Evolutionary conservation across 305 asterid species (phyloP).

Genomic region (Striga hermonthica): DNA sequence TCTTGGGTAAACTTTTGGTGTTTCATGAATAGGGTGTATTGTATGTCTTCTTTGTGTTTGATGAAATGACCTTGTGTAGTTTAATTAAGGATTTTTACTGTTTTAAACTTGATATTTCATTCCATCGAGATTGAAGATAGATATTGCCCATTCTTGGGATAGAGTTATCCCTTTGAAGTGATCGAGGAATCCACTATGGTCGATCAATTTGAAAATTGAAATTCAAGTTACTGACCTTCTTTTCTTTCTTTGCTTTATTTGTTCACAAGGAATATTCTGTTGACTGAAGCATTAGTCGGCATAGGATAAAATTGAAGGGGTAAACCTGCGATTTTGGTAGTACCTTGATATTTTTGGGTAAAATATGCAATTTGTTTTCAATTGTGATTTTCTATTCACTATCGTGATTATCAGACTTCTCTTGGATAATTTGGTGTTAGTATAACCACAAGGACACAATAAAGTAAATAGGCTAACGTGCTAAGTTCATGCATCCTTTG

Average conservation of each 20-base stretch:
- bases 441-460: conserved; percentile 7
- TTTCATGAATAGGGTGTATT: conserved; percentile 5
- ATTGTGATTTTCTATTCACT: conserved; percentile 31
- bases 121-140: too few relatives aligned
- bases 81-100: too few relatives aligned
- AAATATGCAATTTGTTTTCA: conserved; percentile 23
- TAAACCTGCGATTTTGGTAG: conserved; percentile 37
- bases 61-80: conserved; percentile 19
- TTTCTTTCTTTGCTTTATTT: conserved; percentile 27
- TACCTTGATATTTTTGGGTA: conserved; percentile 36
- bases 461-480: not conserved
- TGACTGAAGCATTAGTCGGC: conserved; percentile 37
- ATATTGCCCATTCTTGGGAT: too few relatives aligned
- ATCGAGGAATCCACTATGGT: conserved; percentile 73
- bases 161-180: conserved; percentile 41
- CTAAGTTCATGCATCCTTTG: too few relatives aligned
- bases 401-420: conserved; percentile 13
- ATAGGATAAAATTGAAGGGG: conserved; percentile 34
- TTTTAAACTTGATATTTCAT: too few relatives aligned
- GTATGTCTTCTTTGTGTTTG: conserved; percentile 19
- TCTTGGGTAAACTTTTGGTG: not conserved
- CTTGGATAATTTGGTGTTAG: not conserved
- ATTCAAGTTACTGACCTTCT: not conserved
- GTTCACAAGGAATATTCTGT: conserved; percentile 53
- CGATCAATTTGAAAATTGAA: conserved; percentile 36